Percentiles rank a stretch among this genome's conserved stretches.
These are phyloP conservation scores for Phytophthora melonis DNA, from an alignment of 352 stramenopile genomes.

Conservation along the genomic window DNA sequence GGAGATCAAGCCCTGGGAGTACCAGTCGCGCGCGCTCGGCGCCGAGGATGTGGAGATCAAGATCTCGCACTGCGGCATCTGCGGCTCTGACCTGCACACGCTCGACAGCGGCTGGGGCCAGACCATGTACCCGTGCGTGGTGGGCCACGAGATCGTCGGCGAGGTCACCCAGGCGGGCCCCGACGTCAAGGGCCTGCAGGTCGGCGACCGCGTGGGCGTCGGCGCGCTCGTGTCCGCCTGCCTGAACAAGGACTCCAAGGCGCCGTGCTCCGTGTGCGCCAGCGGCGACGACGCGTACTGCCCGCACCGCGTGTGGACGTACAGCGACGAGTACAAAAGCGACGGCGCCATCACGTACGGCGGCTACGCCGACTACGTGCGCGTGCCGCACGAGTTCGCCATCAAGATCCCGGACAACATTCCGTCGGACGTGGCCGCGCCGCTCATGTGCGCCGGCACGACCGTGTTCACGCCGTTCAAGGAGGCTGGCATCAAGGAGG, in stretches of 20 bases:
- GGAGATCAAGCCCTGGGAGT: conserved; percentile 50
- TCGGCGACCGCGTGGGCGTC: no score
- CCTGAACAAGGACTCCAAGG: conserved; percentile 44
- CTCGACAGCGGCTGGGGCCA: conserved; percentile 34
- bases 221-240: no score
- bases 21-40: conserved; percentile 6
- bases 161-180: conserved; percentile 9
- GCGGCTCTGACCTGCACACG: conserved; percentile 33
- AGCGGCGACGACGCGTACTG: conserved; percentile 75
- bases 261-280: conserved; percentile 63
- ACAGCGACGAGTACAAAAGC: conserved; percentile 49
- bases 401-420: conserved; percentile 48
- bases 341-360: conserved; percentile 53
- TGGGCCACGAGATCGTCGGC: conserved; percentile 55
- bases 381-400: conserved; percentile 65
- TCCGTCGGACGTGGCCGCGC: conserved; percentile 21
- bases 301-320: conserved; percentile 51
- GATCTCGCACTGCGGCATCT: conserved; percentile 36
- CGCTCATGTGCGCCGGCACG: conserved; percentile 20
- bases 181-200: no score
- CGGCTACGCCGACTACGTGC: conserved; percentile 77
- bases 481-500: conserved; percentile 1
- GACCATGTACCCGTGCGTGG: conserved; percentile 51
- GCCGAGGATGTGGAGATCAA: no score
- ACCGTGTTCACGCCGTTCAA: conserved; percentile 16